phyloP scores from a whole-genome alignment of 1,139 yeast genomes.

The Arxiozyma bovina region DNA sequence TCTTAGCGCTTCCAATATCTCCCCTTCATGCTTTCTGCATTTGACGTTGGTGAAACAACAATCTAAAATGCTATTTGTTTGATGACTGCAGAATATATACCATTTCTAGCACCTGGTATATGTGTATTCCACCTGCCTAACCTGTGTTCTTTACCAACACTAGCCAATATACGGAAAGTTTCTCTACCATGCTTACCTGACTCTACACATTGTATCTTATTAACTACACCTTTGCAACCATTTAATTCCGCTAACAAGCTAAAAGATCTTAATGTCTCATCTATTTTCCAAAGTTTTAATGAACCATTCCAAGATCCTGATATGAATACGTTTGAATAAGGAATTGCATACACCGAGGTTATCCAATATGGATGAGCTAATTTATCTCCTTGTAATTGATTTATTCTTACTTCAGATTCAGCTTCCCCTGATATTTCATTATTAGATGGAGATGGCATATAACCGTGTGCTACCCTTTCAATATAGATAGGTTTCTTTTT shows the following conservation, averaged over 20 bases:
- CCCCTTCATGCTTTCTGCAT: background rate
- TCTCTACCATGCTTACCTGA: slow-evolving; percentile 40
- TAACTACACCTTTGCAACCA: slow-evolving; percentile 66
- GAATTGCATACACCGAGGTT: slow-evolving; percentile 75
- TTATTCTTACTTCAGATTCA: slow-evolving; percentile 33
- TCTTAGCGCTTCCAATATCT: background rate
- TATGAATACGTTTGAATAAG: slow-evolving; percentile 77
- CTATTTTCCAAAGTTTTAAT: slow-evolving; percentile 67
- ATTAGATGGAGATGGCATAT: slow-evolving; percentile 44
- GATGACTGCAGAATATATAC: slow-evolving; percentile 39
- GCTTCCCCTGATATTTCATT: slow-evolving; percentile 63
- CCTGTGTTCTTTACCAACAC: slow-evolving; percentile 75
- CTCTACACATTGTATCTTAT: slow-evolving; percentile 59
- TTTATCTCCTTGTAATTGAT: slow-evolving; percentile 47
- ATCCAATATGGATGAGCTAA: slow-evolving; percentile 71
- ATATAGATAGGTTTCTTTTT: slow-evolving; percentile 80
- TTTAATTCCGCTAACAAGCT: slow-evolving; percentile 44
- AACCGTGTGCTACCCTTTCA: slow-evolving; percentile 69
- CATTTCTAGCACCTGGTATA: slow-evolving; percentile 41
- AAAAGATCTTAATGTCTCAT: slow-evolving; percentile 55
- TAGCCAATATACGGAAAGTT: slow-evolving; percentile 51
- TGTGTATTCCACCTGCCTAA: slow-evolving; percentile 70
- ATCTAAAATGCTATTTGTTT: slow-evolving; percentile 13
- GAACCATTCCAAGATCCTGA: slow-evolving; percentile 85
- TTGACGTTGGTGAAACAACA: background rate